Base-by-base conservation (phyloP, 164 flowering plant species). In the Euptelea pleiosperma region DNA sequence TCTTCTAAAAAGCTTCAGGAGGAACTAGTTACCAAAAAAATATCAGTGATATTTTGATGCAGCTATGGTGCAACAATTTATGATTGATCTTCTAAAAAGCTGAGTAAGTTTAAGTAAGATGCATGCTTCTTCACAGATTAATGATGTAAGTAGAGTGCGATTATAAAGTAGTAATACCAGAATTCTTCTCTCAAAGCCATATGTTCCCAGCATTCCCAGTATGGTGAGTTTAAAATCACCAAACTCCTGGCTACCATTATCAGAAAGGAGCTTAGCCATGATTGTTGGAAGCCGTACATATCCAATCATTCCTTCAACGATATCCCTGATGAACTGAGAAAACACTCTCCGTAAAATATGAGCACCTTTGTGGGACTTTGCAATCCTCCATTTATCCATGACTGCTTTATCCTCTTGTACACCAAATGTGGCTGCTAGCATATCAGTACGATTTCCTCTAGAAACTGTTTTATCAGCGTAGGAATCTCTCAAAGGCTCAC, bases 221-320 rank as follows among this genome's bases (percentile, higher is more conserved):
- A 93, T 88, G 33, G 96, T 86, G 46, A 71, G 81, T 67, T 88
- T 90, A 54, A 86, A 88, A 77, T 93, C 92, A 63, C 99, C 99
- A 71, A 93, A 93, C 69, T 90, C 97, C 71, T 90, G 99, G 75
- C 60, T 60, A 25, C 89, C 87, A 68, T 90, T 93, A 62, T 88
- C 97, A 53, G 89, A 77, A 22, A 93, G 92, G 50, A 93, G 95
- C 78, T 90, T 90, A 43, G 84, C 71, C 96, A 93, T 88, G 73
- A 93, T 85, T 18, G 76, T 64, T 56, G 91, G 97, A 62, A 88
- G 95, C 48, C 75, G 90, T 65, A 90, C 86, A 79, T 86, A 84
- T 59, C 97, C 97, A 57, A 90, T 79, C 99, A 93, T 88, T 67
- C 96, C 99, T 65, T 90, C 97, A 61, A 93, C 87, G 53, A 93